Percentiles rank a stretch among this genome's conserved stretches.
phyloP scores from a whole-genome alignment of 2,329 filamentous ascomycete genomes.

The Ilyonectria robusta region DNA sequence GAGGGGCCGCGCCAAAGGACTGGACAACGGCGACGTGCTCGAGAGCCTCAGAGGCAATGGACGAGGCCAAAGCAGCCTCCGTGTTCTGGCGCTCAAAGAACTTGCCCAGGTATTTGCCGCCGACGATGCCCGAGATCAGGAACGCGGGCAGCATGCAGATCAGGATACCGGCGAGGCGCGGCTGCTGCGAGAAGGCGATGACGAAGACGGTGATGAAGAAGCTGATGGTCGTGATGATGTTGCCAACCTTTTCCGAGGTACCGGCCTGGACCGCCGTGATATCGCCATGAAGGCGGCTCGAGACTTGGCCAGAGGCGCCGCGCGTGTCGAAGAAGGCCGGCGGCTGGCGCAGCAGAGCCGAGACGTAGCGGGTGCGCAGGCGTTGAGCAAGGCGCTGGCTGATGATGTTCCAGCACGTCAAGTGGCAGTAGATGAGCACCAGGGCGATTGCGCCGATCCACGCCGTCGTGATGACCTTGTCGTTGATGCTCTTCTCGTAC shows the following conservation, averaged over 20 bases:
- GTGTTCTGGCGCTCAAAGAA: slow-evolving; percentile 64
- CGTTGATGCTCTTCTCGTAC: slow-evolving; percentile 62
- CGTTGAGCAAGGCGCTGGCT: slow-evolving; percentile 75
- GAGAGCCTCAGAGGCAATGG: slow-evolving; percentile 73
- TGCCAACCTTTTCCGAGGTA: slow-evolving; percentile 80
- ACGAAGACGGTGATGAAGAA: slow-evolving; percentile 78
- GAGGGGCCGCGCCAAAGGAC: slow-evolving; percentile 70
- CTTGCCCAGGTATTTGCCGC: slow-evolving; percentile 68
- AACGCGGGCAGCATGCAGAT: slow-evolving; percentile 74
- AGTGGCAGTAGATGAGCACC: slow-evolving; percentile 73
- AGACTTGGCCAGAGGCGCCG: slow-evolving; percentile 71
- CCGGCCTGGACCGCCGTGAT: slow-evolving; percentile 77
- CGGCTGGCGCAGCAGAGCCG: slow-evolving; percentile 71
- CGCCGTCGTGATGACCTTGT: slow-evolving; percentile 72
- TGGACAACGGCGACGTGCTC: slow-evolving; percentile 73
- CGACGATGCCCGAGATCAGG: slow-evolving; percentile 70
- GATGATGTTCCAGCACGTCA: slow-evolving; percentile 74
- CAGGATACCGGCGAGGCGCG: slow-evolving; percentile 73
- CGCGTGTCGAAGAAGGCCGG: slow-evolving; percentile 74
- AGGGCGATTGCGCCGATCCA: slow-evolving; percentile 74
- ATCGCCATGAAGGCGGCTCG: slow-evolving; percentile 75
- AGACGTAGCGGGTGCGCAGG: slow-evolving; percentile 72
- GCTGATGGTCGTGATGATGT: slow-evolving; percentile 71
- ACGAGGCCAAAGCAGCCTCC: slow-evolving; percentile 64
- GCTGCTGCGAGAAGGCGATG: slow-evolving; percentile 75